A percentile compares a stretch with the other conserved stretches of the same genome.
Conservation (phyloP, 2,329 filamentous ascomycete species). For the Fusarium verrucosum region DNA sequence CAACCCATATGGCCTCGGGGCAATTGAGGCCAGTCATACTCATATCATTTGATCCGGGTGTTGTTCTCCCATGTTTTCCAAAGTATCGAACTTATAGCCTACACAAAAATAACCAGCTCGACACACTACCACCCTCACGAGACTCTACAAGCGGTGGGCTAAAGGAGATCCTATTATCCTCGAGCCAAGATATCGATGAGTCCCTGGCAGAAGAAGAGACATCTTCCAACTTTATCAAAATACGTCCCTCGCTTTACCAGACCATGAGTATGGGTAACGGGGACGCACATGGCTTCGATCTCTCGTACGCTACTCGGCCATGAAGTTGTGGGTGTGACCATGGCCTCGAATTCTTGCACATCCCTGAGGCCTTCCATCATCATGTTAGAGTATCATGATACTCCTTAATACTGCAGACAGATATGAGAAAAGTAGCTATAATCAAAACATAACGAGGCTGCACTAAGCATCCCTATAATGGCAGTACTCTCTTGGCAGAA, state of each 20-base stretch:
- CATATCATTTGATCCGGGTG: slow-evolving; percentile 46
- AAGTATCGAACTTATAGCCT: slow-evolving; percentile 3
- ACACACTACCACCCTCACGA: neutral
- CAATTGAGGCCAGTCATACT: slow-evolving; percentile 38
- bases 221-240: slow-evolving; percentile 6
- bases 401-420: neutral
- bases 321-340: neutral
- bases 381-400: neutral
- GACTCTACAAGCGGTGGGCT: neutral
- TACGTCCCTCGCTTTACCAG: slow-evolving; percentile 21
- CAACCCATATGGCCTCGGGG: slow-evolving; percentile 19
- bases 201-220: neutral
- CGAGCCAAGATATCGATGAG: neutral
- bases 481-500: neutral
- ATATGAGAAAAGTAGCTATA: neutral
- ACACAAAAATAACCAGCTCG: neutral
- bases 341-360: neutral
- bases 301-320: slow-evolving; percentile 11
- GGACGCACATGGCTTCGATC: slow-evolving; percentile 30
- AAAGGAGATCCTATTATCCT: neutral
- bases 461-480: neutral
- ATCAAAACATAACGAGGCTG: neutral
- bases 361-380: slow-evolving; percentile 20
- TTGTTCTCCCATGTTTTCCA: slow-evolving; percentile 37
- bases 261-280: slow-evolving; percentile 33